Evolutionary conservation across 805 yeast genomes (phyloP), one percentile per base, ranked within the genome.

Genomic region (Ogataea sp.): DNA sequence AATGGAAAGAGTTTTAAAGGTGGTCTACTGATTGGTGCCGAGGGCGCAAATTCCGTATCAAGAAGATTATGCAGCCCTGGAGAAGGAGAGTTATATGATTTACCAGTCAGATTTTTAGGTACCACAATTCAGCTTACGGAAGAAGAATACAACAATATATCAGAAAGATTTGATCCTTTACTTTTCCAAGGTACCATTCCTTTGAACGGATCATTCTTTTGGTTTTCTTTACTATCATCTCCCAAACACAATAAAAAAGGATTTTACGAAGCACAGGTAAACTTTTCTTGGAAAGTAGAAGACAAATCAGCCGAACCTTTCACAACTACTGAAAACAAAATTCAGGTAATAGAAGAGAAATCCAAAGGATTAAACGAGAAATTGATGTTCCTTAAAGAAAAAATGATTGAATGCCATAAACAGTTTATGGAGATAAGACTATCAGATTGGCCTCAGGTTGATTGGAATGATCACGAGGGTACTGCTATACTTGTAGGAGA

Each of bases 401-500:
- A 39, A 26, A 32, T 42, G 38, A 13, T 46, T 10, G 13, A 23
- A 6, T 15, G 39, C 2, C n/a, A 20, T 15, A 42, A 39, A 8
- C 20, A 27, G 3, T 39, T 46, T 17, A 15, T 48, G 32, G 44
- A 44, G 20, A 44, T 48, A 27, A 31, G 39, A 15, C 32, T 48
- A 11, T 28, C 45, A 2, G 51, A 46, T 32, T 48, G 51, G 51
- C 21, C 32, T 6, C n/a, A 32, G 8, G 45, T 45, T 13, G 46
- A 40, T 13, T 48, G 48, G 44, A 32, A 46, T 27, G 50, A 48
- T 27, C 26, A 29, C 30, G 34, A 17, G 4, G 61, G 57, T 6
- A 51, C 52, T 17, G 49, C 58, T 18, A 46, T 55, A 14, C 45
- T 62, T 26, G 47, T 62, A 36, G 67, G 67, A 2, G 67, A 62